A percentile compares a stretch with the other conserved stretches of the same genome.
Conservation (phyloP, 305 asterid genomes). For the Ruellia speciosa region DNA sequence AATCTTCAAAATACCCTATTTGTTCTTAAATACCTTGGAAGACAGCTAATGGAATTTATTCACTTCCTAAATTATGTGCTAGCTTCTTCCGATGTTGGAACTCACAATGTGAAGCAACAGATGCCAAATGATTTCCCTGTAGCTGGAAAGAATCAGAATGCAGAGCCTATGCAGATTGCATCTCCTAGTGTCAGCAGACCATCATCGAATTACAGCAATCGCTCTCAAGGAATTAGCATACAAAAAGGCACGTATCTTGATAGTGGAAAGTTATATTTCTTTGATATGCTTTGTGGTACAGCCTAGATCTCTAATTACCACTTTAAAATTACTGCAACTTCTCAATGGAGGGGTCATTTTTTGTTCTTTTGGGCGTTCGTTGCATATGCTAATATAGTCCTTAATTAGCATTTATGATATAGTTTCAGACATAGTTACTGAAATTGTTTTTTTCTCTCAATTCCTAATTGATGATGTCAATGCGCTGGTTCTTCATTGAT, state of each 20-base stretch:
- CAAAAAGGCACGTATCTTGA: slow-evolving; percentile 39
- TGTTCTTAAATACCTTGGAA: slow-evolving; percentile 2
- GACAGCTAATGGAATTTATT: slow-evolving; percentile 18
- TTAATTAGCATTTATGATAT: too few species aligned
- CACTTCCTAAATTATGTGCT: slow-evolving; percentile 16
- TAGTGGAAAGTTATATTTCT: not conserved
- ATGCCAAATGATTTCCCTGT: slow-evolving; percentile 29
- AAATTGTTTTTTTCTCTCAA: not conserved
- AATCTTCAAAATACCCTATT: not conserved
- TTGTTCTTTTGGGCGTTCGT: too few species aligned
- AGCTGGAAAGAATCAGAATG: slow-evolving; percentile 33
- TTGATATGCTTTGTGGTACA: too few species aligned
- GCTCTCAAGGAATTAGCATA: slow-evolving; percentile 37
- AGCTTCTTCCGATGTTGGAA: slow-evolving; percentile 34
- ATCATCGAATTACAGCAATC: slow-evolving; percentile 39
- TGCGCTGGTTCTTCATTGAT: not conserved
- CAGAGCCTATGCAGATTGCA: slow-evolving; percentile 29
- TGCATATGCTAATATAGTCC: too few species aligned
- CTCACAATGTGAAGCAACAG: slow-evolving; percentile 31
- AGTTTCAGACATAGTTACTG: not conserved
- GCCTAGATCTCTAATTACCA: too few species aligned
- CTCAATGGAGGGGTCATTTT: too few species aligned
- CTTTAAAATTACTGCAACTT: not conserved
- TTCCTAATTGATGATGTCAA: not conserved
- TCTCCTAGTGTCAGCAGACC: slow-evolving; percentile 41